These are phyloP conservation scores for Cladosporium sp. DNA, from an alignment of 2,329 filamentous ascomycete species.

Conservation along the genomic window DNA sequence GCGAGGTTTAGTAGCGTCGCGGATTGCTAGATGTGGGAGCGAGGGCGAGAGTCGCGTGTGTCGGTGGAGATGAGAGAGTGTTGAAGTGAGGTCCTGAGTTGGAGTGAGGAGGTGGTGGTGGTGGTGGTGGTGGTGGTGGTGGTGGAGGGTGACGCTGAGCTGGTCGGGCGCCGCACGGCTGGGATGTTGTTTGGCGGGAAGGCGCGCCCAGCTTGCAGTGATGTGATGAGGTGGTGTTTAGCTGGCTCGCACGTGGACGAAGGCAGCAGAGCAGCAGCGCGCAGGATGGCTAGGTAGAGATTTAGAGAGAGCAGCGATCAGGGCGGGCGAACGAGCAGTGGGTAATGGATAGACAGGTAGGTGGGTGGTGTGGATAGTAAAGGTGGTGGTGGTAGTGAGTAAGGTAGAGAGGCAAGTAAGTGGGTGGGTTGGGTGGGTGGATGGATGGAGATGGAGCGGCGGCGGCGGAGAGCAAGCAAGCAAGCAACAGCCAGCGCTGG, in stretches of 20 bases:
- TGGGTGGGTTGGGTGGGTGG: too few species aligned
- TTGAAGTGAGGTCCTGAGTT: neutral
- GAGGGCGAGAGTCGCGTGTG: neutral
- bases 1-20: slow-evolving; percentile 21
- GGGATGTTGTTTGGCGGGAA: slow-evolving; percentile 9
- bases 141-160: slow-evolving; percentile 6
- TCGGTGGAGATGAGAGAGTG: neutral
- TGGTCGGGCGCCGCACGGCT: slow-evolving; percentile 10
- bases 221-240: neutral
- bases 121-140: neutral
- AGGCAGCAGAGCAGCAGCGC: neutral
- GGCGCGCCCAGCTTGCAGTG: slow-evolving; percentile 5
- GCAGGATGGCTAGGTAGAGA: neutral
- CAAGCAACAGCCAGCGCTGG: slow-evolving; percentile 27
- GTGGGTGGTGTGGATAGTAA: neutral
- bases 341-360: too few species aligned
- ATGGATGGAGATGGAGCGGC: neutral
- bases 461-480: too few species aligned
- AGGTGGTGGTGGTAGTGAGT: neutral
- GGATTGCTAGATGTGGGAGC: too few species aligned
- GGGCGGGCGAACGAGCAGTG: too few species aligned
- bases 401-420: too few species aligned
- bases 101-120: neutral
- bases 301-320: too few species aligned
- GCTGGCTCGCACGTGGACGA: slow-evolving; percentile 1